Base-by-base conservation (phyloP, 2,329 filamentous ascomycete genomes). In the Aspergillus melleus region DNA sequence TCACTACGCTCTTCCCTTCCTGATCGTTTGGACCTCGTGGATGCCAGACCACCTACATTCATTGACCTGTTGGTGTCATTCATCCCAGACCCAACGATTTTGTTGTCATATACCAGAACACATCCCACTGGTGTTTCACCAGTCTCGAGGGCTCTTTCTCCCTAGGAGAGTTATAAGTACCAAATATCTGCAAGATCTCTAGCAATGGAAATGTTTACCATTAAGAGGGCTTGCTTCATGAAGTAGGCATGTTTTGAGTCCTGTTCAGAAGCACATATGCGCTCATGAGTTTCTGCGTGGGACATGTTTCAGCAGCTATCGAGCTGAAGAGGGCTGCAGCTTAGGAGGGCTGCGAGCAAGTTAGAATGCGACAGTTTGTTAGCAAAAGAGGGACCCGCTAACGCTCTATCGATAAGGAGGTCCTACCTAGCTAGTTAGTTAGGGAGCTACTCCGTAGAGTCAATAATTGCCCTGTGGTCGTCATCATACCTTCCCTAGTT, bases 51-150 rank as follows among this genome's bases (percentile, higher is more conserved):
- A 72, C 78, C 54, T 74, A 85, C 83, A 73, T 86, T 87, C 71
- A 94, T 87, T 26, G 90, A 95, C 67, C 90, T 84, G 70, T 97
- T 99, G 55, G 95, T 99, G 64, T 96, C 95, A 70, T 99, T 99
- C 90, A 97, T 97, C 63, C 95, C 95, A 64, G 85, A 86, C 47
- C 91, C 93, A 65, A 99, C 92, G 64, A 97, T 84, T 66, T 86
- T 83, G 65, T 87, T 88, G 29, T 91, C 78, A 72, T 92, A 85
- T 22, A 98, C 93, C 55, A 99, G 88, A 32, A 99, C 92, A 76
- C 95, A 99, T 52, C 95, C 96, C 20, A 99, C 95, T 1, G 95
- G 95, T 1, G 96, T 98, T 79, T 99, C 95, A 68, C 96, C 93
- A 62, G 86, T 90, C 67, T 81, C 81, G 52, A 99, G 86, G 22